A percentile compares a stretch with the other conserved stretches of the same genome.
Conservation (phyloP, 257 asterid genomes). For the Catharanthus roseus region DNA sequence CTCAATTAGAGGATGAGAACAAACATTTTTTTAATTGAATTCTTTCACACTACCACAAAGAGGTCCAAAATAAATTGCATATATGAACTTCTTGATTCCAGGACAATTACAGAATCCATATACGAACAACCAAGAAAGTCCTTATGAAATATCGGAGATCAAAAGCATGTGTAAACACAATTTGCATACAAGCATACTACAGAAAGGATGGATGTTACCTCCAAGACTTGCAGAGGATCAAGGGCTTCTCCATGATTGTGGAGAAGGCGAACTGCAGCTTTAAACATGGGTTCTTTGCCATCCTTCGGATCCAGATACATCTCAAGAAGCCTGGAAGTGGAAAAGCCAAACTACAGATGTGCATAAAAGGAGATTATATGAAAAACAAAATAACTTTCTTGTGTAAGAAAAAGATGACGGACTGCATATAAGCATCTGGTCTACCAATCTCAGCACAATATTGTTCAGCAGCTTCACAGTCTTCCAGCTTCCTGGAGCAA, state of each 20-base stretch:
- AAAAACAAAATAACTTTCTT: conserved; percentile 17
- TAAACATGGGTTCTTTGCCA: conserved; percentile 86
- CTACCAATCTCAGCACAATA: conserved; percentile 97
- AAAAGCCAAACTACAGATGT: conserved; percentile 13
- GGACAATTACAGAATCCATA: background rate
- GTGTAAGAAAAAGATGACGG: conserved; percentile 34
- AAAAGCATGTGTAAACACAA: background rate
- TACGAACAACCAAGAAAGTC: background rate
- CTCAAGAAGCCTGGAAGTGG: conserved; percentile 65
- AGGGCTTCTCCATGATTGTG: conserved; percentile 91
- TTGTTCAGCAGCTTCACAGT: conserved; percentile 92
- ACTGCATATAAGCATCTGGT: conserved; percentile 96
- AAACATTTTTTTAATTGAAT: background rate
- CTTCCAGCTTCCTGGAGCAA: conserved; percentile 70
- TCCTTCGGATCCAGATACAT: conserved; percentile 94
- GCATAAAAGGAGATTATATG: conserved; percentile 16
- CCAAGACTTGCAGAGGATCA: conserved; percentile 84
- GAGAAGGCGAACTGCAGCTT: conserved; percentile 87
- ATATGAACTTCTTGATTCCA: background rate
- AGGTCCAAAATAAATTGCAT: background rate
- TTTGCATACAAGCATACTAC: conserved; percentile 1
- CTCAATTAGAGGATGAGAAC: conserved; percentile 1
- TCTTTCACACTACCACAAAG: background rate
- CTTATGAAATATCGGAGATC: background rate
- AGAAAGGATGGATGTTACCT: conserved; percentile 41